These are phyloP conservation scores for Prunus armeniaca DNA, from an alignment of 306 rosid species.

Conservation along the genomic window DNA sequence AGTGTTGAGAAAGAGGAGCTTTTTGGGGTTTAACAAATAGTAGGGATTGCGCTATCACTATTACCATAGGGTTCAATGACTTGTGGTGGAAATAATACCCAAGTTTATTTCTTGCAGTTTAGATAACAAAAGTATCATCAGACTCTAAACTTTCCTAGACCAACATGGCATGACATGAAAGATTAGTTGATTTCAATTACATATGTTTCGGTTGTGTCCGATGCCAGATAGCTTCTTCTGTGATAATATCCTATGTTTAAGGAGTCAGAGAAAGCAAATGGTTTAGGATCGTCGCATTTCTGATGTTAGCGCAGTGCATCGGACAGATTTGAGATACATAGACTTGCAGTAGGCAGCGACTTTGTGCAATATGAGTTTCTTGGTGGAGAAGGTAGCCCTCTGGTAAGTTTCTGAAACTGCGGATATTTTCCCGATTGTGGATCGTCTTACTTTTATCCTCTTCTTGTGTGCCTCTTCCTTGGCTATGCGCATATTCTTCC, in stretches of 20 bases:
- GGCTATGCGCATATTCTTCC: conserved; percentile 32
- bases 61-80: background rate
- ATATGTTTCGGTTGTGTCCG: no score
- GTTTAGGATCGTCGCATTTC: background rate
- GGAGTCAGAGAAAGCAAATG: background rate
- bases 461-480: conserved; percentile 59
- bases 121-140: background rate
- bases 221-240: no score
- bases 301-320: background rate
- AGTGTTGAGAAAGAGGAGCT: no score
- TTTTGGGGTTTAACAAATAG: no score
- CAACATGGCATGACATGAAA: background rate
- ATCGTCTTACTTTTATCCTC: conserved; percentile 38
- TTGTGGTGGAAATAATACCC: background rate
- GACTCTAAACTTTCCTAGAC: background rate
- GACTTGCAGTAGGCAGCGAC: conserved; percentile 21
- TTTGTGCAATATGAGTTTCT: conserved; percentile 19
- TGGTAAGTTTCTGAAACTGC: conserved; percentile 24
- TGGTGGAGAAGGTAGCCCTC: background rate
- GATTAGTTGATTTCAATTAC: no score
- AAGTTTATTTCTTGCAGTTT: background rate
- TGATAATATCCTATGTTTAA: background rate
- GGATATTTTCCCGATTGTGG: conserved; percentile 37
- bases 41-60: background rate
- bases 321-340: conserved; percentile 10